Evolutionary conservation across 202 grass and related monocot species (phyloP), one percentile per base, ranked within the genome.

Genomic region (Carex sylvatica): DNA sequence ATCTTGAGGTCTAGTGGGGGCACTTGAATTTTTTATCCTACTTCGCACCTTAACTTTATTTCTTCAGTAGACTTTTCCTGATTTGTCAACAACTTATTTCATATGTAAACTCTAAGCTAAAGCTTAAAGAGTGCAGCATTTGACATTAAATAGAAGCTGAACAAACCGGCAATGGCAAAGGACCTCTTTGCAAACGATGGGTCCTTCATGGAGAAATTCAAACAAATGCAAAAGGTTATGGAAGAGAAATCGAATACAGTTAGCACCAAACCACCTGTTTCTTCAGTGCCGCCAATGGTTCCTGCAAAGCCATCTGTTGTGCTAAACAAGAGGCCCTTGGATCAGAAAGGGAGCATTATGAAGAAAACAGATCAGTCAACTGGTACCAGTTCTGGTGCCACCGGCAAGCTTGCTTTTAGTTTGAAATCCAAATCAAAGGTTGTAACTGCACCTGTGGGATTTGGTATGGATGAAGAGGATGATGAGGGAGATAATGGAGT

Each of bases 151-250:
- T 47, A 73, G 35, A 81, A 58, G 33, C 71, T 76, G 60, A 79
- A 74, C 61, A 84, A 62, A 49, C 14, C 62, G 14, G 78, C 56
- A 16, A 88, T 88, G 86, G 86, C 61, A 20, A 88, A 88, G n/a
- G 84, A 74, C 19, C 88, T 99, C 80, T 99, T 99, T 88, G 87
- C 90, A 84, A 99, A 99, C 59, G 96, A 99, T 75, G 96, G 96
- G 65, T 95, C 92, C 61, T 99, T 99, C 83, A 93, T 99, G 91
- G 96, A 96, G 87, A 84, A 73, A 69, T 95, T 99, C 86, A 99
- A 93, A 86, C 87, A 96, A 86, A 88, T 99, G 88, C 92, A 97
- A 84, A 82, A 98, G 83, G 84, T 90, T 76, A 89, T 83, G 79
- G 64, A 91, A 83, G 70, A 91, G 70, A 83, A 94, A 84, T 69